Base-by-base conservation (phyloP, 2,329 filamentous ascomycete species). In the Cytospora mali region DNA sequence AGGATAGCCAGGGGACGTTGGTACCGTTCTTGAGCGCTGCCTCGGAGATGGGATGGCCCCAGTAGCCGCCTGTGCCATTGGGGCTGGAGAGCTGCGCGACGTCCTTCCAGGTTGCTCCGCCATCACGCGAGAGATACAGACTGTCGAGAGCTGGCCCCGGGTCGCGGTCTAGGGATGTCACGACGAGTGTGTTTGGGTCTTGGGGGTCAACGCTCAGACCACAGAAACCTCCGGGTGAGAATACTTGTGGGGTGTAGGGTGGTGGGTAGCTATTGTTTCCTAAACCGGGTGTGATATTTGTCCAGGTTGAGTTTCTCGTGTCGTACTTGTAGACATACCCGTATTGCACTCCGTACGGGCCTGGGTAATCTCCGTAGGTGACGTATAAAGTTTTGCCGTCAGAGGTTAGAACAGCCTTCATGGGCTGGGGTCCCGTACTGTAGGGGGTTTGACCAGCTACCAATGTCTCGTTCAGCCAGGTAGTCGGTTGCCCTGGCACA, bases 191-290 rank as follows among this genome's bases (percentile, higher is more conserved):
- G 21, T 55, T 39, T 3, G 58, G 51, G 25, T 55, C 58, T 6
- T 25, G 16, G 5, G 16, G 13, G 58, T 55, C 52, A 6, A 61
- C 51, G 42, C 58, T 61, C 27, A 61, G 21, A 3, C 58, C 58
- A 29, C 58, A 55, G 29, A 61, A 61, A 2, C 58, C 58, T 2
- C 58, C 58, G 2, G n/a, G 25, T n/a, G 58, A 39, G 21, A 46
- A 61, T 3, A 21, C n/a, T 29, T 61, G 58, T 5, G 52, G 58
- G n/a, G 21, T 16, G 9, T 49, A 61, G 6, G 52, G 58, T n/a
- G 42, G 58, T 6, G 58, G 58, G 52, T 33, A 61, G 58, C 58
- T 61, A 51, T 61, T 61, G 29, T 61, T 61, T 11, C 39, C 39
- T 14, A 28, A 6, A 2, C 58, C 58, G 2, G 58, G 58, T 13